Base-by-base conservation (phyloP, 306 rosid genomes). In the Herpetospermum pedunculosum region DNA sequence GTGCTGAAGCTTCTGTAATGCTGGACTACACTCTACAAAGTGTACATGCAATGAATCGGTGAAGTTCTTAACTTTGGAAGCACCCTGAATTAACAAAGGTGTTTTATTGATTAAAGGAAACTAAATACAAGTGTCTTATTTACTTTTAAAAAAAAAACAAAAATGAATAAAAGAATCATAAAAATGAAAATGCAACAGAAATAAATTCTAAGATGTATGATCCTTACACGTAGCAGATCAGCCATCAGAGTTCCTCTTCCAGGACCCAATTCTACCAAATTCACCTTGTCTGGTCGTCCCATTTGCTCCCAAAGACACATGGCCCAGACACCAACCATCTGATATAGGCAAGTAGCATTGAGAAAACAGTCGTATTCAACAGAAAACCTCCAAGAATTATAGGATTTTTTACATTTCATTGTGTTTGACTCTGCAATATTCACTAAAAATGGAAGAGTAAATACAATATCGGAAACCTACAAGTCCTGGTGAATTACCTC, bases 281-380 rank as follows among this genome's bases (percentile, higher is more conserved):
- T 91, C 57, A 94, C 82, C 49, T 76, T 83, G 25, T 60, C 75
- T 0, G 97, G 99, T 72, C 81, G 96, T 25, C 95, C 99, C 99
- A 94, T 89, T 89, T 94, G 99, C 92, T 94, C 92, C 99, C 99
- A 94, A 7, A 94, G 72, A 81, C 92, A 91, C 95, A 94, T 85
- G 76, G 87, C 96, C 99, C 99, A 94, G 21, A 94, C 92, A 77
- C 97, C 97, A 79, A 91, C 75, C 92, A 94, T 89, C 97, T 94
- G 75, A 75, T 69, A 25, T 71, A 75, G 12, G 74, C 71, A 84
- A n/a, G 50, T 70, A 75, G 64, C 75, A 72, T 32, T 12, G 53
- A 62, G 28, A 70, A 70, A 29, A 81, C 55, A 73, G 55, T 55
- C 46, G 40, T 57, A 60, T 43, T 60, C 35, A 55, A 65, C 29